Evolutionary conservation across 2,329 filamentous ascomycete genomes (phyloP), one percentile per base, ranked within the genome.

Genomic region (Monilinia polystroma): DNA sequence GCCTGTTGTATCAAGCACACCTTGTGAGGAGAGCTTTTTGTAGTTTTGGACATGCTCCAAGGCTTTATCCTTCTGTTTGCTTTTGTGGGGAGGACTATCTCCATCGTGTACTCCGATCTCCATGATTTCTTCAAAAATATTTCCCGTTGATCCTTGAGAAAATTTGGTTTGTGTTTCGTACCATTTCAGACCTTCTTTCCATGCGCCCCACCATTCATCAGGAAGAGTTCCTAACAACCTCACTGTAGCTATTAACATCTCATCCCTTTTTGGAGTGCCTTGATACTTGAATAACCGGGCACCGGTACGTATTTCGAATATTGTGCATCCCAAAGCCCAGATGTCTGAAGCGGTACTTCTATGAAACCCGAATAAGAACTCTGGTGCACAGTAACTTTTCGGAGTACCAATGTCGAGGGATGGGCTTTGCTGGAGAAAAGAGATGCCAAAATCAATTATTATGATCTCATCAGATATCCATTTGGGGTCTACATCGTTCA

Each of bases 391-490:
- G 57, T 71, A 71, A 7, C 57, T 66, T 51, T 67, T 67, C 4
- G 69, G 70, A 10, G 68, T 71, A 38, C 70, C 70, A 51, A 68
- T 60, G 63, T 67, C 63, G 5, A 32, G 1, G 1, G 70, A 68
- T 7, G 67, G 63, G 20, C 58, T 7, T 1, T 62, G 32, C 23
- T 57, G 62, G 6, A 68, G 43, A n/a, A 70, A 71, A 1, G 69
- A 62, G 5, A 69, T 67, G 51, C 70, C 70, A 38, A 71, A 71
- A 47, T 71, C 70, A 20, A 71, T 70, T 26, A 71, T 70, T 51
- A 69, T 67, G 29, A 71, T 70, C 11, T 68, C 43, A 38, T 71
- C 68, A 5, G 68, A 67, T n/a, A 71, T 41, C 68, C 67, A 71
- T 23, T 55, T 60, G 12, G 69, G 67, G 51, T 71, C 54, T 14